phyloP scores from a whole-genome alignment of 371 early-diverging fungal species.

The Mortierella sp. region DNA sequence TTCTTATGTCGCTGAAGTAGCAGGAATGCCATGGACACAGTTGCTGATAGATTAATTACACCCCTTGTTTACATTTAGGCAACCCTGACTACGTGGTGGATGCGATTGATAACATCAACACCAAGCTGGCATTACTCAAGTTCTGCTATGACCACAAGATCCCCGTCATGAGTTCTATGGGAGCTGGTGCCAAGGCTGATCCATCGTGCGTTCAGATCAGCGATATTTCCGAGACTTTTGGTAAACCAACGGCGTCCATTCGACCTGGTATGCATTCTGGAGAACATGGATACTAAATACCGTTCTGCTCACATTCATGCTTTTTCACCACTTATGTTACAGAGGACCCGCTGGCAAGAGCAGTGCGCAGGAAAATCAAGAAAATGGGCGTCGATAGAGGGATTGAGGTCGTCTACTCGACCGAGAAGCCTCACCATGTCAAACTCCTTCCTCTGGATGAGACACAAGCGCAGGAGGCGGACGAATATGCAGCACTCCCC shows the following conservation, averaged over 20 bases:
- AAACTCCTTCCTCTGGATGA: conserved; percentile 88
- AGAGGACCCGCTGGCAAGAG: conserved; percentile 95
- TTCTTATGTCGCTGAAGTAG: not conserved
- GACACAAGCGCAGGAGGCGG: conserved; percentile 83
- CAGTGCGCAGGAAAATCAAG: conserved; percentile 84
- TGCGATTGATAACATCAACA: conserved; percentile 96
- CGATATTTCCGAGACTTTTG: conserved; percentile 93
- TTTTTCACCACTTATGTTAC: not conserved
- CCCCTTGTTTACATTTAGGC: conserved; percentile 23
- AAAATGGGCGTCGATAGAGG: conserved; percentile 79
- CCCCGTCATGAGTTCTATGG: conserved; percentile 92
- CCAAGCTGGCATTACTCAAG: conserved; percentile 89
- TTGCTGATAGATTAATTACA: not conserved
- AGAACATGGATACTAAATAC: not conserved
- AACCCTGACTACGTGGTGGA: conserved; percentile 88
- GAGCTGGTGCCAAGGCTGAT: conserved; percentile 95
- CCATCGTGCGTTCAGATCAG: conserved; percentile 95
- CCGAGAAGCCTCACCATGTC: conserved; percentile 91
- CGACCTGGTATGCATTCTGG: not conserved
- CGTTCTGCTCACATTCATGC: not conserved
- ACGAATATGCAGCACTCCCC: conserved; percentile 91
- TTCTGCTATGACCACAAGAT: conserved; percentile 85
- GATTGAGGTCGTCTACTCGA: conserved; percentile 92
- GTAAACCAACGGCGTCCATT: conserved; percentile 55
- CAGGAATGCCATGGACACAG: not conserved